Evolutionary conservation across 768 basidiomycete genomes (phyloP).

Genomic region (Phlebiopsis gigantea): DNA sequence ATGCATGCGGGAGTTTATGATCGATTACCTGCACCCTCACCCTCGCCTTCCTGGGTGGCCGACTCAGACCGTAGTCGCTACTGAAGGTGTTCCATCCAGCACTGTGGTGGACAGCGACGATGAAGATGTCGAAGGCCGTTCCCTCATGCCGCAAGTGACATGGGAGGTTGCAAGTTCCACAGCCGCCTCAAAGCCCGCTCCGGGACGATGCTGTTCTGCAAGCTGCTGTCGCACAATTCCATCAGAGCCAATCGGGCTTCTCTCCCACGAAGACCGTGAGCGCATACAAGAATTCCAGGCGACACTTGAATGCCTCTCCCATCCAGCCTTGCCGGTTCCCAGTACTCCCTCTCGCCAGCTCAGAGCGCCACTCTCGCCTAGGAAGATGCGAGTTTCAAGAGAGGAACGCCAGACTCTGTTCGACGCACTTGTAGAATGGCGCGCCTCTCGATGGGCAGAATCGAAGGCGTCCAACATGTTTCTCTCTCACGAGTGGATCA

Average conservation of each 20-base stretch:
- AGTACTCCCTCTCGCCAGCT: background rate
- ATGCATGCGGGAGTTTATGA: background rate
- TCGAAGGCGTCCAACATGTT: background rate
- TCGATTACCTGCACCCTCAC: background rate
- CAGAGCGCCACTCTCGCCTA: background rate
- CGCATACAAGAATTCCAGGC: background rate
- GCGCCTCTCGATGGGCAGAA: background rate
- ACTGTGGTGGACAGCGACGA: background rate
- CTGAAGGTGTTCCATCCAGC: too few species aligned
- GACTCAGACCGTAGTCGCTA: background rate
- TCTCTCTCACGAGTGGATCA: background rate
- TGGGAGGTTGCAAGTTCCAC: background rate
- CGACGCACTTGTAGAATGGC: background rate
- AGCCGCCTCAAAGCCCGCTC: background rate
- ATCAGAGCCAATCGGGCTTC: background rate
- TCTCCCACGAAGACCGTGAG: background rate
- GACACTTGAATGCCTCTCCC: background rate
- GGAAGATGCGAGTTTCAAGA: background rate
- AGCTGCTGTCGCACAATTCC: background rate
- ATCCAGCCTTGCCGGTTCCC: background rate
- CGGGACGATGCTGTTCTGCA: background rate
- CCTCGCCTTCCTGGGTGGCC: background rate
- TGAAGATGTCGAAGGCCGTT: background rate
- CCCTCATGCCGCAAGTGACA: background rate
- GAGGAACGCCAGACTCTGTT: background rate